phyloP scores from a whole-genome alignment of 352 stramenopile species.

The Globisporangium nagaii region DNA sequence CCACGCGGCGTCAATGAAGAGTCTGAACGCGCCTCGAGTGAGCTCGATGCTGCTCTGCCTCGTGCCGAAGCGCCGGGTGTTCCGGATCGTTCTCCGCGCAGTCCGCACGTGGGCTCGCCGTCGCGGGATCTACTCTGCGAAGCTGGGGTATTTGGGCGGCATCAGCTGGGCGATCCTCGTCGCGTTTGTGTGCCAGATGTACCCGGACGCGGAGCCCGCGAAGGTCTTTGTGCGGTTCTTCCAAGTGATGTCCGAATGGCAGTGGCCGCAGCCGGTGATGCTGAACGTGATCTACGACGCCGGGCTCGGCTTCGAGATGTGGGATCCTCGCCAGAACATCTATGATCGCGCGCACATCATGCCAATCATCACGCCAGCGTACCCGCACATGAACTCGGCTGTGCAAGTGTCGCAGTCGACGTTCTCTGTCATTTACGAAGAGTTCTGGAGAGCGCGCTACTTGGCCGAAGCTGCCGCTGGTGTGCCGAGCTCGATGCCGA shows the following conservation, averaged over 20 bases:
- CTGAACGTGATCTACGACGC: conserved; percentile 85
- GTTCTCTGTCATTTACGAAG: conserved; percentile 90
- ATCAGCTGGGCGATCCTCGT: conserved; percentile 98
- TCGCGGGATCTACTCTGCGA: conserved; percentile 96
- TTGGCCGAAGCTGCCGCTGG: conserved; percentile 55
- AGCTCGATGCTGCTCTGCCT: conserved; percentile 94
- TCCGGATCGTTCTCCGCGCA: conserved; percentile 81
- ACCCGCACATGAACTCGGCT: conserved; percentile 97
- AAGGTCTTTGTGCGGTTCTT: conserved; percentile 83
- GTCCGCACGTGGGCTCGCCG: conserved; percentile 72
- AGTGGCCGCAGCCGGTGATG: conserved; percentile 78
- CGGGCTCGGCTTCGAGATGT: conserved; percentile 80
- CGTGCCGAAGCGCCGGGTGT: conserved; percentile 83
- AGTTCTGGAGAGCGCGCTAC: conserved; percentile 80
- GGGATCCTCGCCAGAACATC: conserved; percentile 79
- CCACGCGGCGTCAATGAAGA: conserved; percentile 93
- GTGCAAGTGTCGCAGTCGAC: conserved; percentile 94
- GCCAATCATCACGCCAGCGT: conserved; percentile 98
- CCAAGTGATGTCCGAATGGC: conserved; percentile 80
- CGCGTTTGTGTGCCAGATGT: conserved; percentile 92
- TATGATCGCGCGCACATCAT: conserved; percentile 94
- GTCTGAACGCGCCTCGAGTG: conserved; percentile 90
- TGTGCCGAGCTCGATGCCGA: conserved; percentile 37
- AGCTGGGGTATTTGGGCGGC: conserved; percentile 95
- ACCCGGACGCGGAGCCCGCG: conserved; percentile 59